Percentiles rank a stretch among this genome's conserved stretches.
phyloP scores from a whole-genome alignment of 2,329 filamentous ascomycete genomes.

The Ramularia endophylla region DNA sequence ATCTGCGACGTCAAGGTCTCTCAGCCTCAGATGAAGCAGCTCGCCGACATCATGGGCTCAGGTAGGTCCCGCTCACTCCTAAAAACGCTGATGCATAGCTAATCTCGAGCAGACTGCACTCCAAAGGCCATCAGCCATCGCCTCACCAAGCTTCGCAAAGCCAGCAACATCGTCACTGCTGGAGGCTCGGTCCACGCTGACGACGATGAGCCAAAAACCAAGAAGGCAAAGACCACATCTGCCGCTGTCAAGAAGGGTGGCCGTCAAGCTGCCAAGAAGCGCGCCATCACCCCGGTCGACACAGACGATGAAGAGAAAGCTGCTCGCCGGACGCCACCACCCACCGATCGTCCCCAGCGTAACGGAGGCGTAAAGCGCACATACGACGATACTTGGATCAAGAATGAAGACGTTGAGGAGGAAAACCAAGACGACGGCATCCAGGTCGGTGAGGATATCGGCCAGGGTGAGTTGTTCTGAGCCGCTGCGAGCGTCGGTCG shows the following conservation, averaged over 20 bases:
- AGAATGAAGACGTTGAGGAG: slow-evolving; percentile 6
- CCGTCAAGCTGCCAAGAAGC: slow-evolving; percentile 1
- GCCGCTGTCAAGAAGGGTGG: background rate
- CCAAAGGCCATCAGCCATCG: slow-evolving; percentile 30
- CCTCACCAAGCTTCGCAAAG: slow-evolving; percentile 21
- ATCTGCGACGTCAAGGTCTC: slow-evolving; percentile 27
- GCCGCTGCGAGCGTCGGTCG: background rate
- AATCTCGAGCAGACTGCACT: slow-evolving; percentile 23
- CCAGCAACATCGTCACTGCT: background rate
- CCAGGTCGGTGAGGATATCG: slow-evolving; percentile 23
- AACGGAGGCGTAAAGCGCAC: slow-evolving; percentile 6
- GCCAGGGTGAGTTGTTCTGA: slow-evolving; percentile 10
- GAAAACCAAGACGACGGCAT: slow-evolving; percentile 17
- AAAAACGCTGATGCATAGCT: too few species aligned
- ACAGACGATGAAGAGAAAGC: slow-evolving; percentile 3
- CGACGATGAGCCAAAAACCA: background rate
- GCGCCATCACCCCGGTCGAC: background rate
- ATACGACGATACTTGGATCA: slow-evolving; percentile 5
- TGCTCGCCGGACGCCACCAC: background rate
- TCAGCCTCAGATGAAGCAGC: slow-evolving; percentile 14
- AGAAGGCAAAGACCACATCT: background rate
- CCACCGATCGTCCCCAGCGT: background rate
- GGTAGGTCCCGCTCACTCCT: slow-evolving; percentile 12
- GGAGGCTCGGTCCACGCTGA: too few species aligned
- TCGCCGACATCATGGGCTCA: slow-evolving; percentile 26